A percentile compares a stretch with the other conserved stretches of the same genome.
These are phyloP conservation scores for Dactylellina leptospora DNA, from an alignment of 2,329 filamentous ascomycete species.

Conservation along the genomic window DNA sequence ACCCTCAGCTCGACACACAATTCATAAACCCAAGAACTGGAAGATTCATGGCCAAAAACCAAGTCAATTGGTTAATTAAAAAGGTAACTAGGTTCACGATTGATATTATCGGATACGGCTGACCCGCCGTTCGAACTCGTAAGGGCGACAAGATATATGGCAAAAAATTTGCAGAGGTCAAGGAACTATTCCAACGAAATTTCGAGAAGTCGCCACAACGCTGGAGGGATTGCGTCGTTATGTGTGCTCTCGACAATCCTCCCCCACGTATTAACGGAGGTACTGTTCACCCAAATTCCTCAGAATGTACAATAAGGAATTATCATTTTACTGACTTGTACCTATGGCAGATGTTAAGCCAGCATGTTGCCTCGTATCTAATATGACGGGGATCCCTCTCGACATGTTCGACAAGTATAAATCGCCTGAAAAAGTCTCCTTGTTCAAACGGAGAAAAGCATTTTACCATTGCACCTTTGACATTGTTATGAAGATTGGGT, in stretches of 20 bases:
- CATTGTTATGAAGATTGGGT: constrained; percentile 47
- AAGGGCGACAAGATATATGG: constrained; percentile 39
- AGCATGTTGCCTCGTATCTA: constrained; percentile 19
- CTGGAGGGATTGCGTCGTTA: constrained; percentile 39
- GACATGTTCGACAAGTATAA: constrained; percentile 39
- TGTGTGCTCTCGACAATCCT: constrained; percentile 32
- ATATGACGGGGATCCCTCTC: constrained; percentile 39
- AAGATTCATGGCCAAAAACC: constrained; percentile 29
- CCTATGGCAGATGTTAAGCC: constrained; percentile 37
- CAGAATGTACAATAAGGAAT: background rate
- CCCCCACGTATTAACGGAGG: constrained; percentile 23
- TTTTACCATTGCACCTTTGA: constrained; percentile 35
- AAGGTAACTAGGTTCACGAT: constrained; percentile 9
- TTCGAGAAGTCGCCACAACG: constrained; percentile 28
- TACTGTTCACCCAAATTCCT: background rate
- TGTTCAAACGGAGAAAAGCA: constrained; percentile 9
- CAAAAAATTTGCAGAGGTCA: constrained; percentile 24
- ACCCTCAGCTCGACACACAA: background rate
- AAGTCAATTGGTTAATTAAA: constrained; percentile 32
- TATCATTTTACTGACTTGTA: background rate
- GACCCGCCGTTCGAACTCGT: background rate
- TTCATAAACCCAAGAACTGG: constrained; percentile 28
- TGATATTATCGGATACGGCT: background rate
- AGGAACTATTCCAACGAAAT: constrained; percentile 26
- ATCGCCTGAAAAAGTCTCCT: constrained; percentile 1